Percentiles rank a stretch among this genome's conserved stretches.
Conservation (phyloP, 768 basidiomycete species). For the Lentinula lateritia region DNA sequence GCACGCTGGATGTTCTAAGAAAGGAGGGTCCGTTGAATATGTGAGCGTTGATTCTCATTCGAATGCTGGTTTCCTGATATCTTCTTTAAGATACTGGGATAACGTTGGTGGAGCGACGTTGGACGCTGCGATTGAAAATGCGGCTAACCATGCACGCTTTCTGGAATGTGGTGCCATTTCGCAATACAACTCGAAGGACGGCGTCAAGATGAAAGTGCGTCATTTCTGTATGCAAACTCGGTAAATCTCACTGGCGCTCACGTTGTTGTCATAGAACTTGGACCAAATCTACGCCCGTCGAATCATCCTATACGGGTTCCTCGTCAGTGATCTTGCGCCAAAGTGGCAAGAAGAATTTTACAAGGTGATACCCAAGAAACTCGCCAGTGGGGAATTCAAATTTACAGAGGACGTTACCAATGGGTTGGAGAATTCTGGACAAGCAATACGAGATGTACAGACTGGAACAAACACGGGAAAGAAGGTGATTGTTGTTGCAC, state of each 20-base stretch:
- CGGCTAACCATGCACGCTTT: conserved; percentile 41
- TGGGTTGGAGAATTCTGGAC: conserved; percentile 24
- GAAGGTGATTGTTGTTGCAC: neutral
- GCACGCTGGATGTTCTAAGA: conserved; percentile 43
- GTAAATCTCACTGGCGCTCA: neutral
- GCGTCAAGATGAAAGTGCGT: conserved; percentile 4
- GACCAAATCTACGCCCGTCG: conserved; percentile 3
- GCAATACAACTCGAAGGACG: conserved; percentile 1
- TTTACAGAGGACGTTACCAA: conserved; percentile 23
- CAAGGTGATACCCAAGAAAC: conserved; percentile 20
- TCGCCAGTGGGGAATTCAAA: conserved; percentile 26
- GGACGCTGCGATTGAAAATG: conserved; percentile 46
- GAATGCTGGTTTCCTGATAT: neutral
- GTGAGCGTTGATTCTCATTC: conserved; percentile 16
- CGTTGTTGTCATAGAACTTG: conserved; percentile 2
- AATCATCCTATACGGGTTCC: conserved; percentile 24
- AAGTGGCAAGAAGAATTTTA: conserved; percentile 27
- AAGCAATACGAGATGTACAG: conserved; percentile 24
- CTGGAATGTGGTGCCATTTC: conserved; percentile 23
- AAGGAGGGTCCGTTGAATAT: conserved; percentile 49
- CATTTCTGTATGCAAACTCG: neutral
- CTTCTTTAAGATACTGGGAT: conserved; percentile 40
- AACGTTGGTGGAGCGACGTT: conserved; percentile 57
- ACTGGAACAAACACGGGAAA: conserved; percentile 27
- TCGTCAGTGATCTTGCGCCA: conserved; percentile 13